Evolutionary conservation across 352 stramenopile species (phyloP).

Genomic region (Plasmopara muralis): DNA sequence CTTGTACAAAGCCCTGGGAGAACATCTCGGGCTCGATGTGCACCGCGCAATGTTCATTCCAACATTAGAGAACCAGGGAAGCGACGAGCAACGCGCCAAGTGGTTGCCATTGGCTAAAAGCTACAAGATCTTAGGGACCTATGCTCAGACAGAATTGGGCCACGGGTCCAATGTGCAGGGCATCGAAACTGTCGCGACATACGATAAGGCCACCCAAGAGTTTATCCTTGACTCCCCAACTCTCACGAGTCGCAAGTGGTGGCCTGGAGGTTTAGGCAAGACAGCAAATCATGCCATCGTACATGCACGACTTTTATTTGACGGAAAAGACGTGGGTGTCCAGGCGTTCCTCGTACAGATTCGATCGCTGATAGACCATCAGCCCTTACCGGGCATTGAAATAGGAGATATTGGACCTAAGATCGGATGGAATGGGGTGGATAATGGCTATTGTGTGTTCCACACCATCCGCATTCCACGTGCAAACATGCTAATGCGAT

Average conservation of each 20-base stretch:
- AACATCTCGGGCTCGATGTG: slow-evolving; percentile 17
- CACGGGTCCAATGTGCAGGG: slow-evolving; percentile 31
- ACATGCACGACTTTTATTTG: slow-evolving; percentile 19
- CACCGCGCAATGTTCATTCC: slow-evolving; percentile 25
- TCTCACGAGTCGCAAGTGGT: slow-evolving; percentile 93
- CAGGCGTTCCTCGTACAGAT: slow-evolving; percentile 27
- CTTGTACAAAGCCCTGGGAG: slow-evolving; percentile 18
- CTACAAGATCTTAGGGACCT: slow-evolving; percentile 24
- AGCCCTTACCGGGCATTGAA: slow-evolving; percentile 23
- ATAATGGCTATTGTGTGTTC: slow-evolving; percentile 26
- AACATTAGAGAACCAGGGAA: slow-evolving; percentile 24
- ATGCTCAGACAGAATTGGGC: slow-evolving; percentile 28
- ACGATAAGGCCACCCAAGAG: slow-evolving; percentile 82
- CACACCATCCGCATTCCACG: slow-evolving; percentile 22
- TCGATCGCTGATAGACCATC: slow-evolving; percentile 20
- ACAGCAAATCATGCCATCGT: slow-evolving; percentile 29
- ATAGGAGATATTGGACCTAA: slow-evolving; percentile 29
- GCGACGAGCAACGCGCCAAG: slow-evolving; percentile 18
- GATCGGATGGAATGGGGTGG: slow-evolving; percentile 23
- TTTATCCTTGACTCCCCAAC: slow-evolving; percentile 94
- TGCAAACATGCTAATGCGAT: slow-evolving; percentile 26
- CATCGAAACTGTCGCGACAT: slow-evolving; percentile 25
- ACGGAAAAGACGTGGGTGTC: slow-evolving; percentile 23
- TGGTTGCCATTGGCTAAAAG: slow-evolving; percentile 23
- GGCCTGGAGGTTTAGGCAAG: slow-evolving; percentile 63